Evolutionary conservation across 148 eudicot species (phyloP), one percentile per base, ranked within the genome.

Genomic region (Nyssa sinensis): DNA sequence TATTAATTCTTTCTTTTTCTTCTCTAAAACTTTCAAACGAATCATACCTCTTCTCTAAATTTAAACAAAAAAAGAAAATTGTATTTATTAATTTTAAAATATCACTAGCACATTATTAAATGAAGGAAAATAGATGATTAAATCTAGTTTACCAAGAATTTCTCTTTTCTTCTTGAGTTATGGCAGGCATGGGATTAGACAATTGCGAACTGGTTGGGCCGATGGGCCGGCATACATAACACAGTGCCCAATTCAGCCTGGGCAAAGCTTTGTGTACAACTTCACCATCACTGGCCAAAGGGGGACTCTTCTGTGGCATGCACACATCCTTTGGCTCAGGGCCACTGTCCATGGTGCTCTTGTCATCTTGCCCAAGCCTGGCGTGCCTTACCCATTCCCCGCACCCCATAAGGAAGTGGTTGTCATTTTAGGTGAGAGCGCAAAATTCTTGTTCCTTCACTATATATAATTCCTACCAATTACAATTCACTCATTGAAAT

Each of bases 211-310:
- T 4, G 88, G 85, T 1, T 85, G 88, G 88, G 88, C 88, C 0
- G 88, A 85, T 59, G 88, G 88, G 12, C 85, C 88, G 5, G 88
- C 85, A 27, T 81, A 79, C 25, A 70, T 84, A 76, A 81, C 87
- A 24, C 84, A 84, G 30, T 84, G 87, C 41, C 87, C 87, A 8
- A 85, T 85, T 32, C 81, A 77, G 27, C 85, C 85, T 0, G 79
- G 83, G 2, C 79, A 80, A 28, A 76, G 34, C 59, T 85, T 65
- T 49, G 41, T 74, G 28, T 85, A 85, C 72, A 81, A 81, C 37
- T 85, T 85, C 79, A 85, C 85, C 25, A 37, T 85, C 5, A 79
- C 76, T 4, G 85, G 77, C 25, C 87, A 84, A 66, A 60, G 84
- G 51, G 87, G 87, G 5, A 84, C 87, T 51, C 85, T 84, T 33